phyloP scores from a whole-genome alignment of 2,329 filamentous ascomycete species.

The Xylaria sp. region DNA sequence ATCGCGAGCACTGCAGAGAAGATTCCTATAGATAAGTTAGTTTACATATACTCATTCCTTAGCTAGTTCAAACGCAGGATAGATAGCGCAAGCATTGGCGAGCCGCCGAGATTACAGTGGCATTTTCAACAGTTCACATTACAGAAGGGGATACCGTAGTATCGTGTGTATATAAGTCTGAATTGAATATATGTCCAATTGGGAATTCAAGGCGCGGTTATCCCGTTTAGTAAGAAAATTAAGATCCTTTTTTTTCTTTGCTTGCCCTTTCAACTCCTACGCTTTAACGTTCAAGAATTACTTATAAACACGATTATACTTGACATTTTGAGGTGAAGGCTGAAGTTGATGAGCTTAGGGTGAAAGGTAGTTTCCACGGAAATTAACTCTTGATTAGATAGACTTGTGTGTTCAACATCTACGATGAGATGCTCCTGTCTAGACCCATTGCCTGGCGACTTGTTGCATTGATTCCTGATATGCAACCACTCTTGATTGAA shows the following conservation, averaged over 20 bases:
- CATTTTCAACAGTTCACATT: background rate
- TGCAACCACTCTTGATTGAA: background rate
- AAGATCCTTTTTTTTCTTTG: background rate
- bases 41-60: background rate
- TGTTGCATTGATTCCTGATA: background rate
- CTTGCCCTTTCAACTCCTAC: background rate
- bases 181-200: constrained; percentile 7
- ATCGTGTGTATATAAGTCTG: background rate
- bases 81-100: background rate
- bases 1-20: too few relatives aligned
- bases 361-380: background rate
- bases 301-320: constrained; percentile 4
- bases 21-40: too few relatives aligned
- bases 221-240: background rate
- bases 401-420: background rate
- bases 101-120: background rate
- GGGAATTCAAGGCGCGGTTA: background rate
- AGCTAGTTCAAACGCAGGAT: too few relatives aligned
- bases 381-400: background rate
- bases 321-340: background rate
- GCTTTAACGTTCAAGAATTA: background rate
- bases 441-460: background rate
- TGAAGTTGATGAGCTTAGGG: background rate
- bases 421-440: background rate
- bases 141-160: background rate